Evolutionary conservation across 164 flowering plant species (phyloP).

Genomic region (Tetracentron sinense): DNA sequence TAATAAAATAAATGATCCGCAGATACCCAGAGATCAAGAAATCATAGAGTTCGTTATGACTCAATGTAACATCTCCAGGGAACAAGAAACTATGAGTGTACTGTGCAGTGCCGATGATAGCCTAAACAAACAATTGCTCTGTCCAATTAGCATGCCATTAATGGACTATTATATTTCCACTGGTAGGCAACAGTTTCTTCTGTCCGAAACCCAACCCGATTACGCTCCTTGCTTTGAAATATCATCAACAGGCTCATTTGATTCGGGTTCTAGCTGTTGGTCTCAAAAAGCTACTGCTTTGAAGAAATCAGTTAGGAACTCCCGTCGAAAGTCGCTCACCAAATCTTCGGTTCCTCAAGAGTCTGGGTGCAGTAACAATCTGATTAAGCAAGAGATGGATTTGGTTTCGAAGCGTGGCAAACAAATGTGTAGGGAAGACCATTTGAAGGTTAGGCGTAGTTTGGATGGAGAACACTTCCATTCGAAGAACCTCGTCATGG

Average conservation of each 20-base stretch:
- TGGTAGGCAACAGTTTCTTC: constrained; percentile 10
- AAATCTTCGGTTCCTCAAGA: no score
- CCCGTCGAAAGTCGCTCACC: not conserved
- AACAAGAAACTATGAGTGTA: constrained; percentile 20
- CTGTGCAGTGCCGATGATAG: constrained; percentile 4
- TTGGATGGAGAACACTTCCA: constrained; percentile 8
- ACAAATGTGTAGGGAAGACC: not conserved
- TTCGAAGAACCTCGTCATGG: constrained; percentile 47
- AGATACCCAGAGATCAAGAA: constrained; percentile 40
- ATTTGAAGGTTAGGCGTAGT: not conserved
- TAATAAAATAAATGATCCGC: not conserved
- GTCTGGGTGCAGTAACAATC: not conserved
- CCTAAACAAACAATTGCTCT: constrained; percentile 10
- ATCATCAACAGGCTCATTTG: constrained; percentile 31
- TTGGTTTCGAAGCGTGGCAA: not conserved
- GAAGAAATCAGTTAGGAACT: constrained; percentile 6
- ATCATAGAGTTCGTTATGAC: constrained; percentile 26
- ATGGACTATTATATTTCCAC: not conserved
- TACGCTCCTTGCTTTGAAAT: constrained; percentile 22
- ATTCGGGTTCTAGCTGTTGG: constrained; percentile 8
- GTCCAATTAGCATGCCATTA: not conserved
- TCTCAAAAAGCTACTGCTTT: constrained; percentile 5
- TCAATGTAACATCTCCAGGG: constrained; percentile 16
- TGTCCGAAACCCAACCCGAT: constrained; percentile 11
- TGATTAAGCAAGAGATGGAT: not conserved